Evolutionary conservation across 179 eudicot species (phyloP), one percentile per base, ranked within the genome.

Genomic region (Spergularia azorica): DNA sequence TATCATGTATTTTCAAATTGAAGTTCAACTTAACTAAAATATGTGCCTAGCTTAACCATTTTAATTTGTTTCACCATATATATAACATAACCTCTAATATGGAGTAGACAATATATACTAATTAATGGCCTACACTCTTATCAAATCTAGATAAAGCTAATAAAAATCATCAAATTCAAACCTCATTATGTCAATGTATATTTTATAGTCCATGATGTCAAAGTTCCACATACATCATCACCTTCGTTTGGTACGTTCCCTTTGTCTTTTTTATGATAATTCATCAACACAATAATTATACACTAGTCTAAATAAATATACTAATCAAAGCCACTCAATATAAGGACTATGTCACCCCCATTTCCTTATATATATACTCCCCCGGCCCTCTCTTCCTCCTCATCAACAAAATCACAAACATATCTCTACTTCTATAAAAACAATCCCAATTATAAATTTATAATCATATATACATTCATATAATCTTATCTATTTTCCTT

Each of bases 251-350:
- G 46, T 36, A 36, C 39, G 68, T 50, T 64, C 41, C 51, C 16
- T 64, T 64, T 38, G 69, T 65, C 69, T 65, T 41, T 39, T 16
- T 65, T 43, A n/a, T 16, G 70, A 66, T 66, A 39, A 39, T n/a
- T 54, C 38, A 66, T 43, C 9, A 7, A 0, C 69, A 65, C 41
- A 5, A 1, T 43, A 16, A 13, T 41, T 41, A 64, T 65, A 38
- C 13, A 9, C 39, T 65, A 63, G 39, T 36, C 39, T 36, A 3
- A 36, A 32, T 32, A 2, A 32, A 36, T 58, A n/a, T 62, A 6
- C 7, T 15, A 69, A 52, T 52, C 56, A 69, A 18, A 51, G 21
- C 38, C 72, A 50, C 72, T 52, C 41, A 51, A 50, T 69, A 51
- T 69, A 16, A 26, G 7, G 43, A 13, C 58, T 51, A 52, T 51